A percentile compares a stretch with the other conserved stretches of the same genome.
These are phyloP conservation scores for Begonia peltatifolia DNA, from an alignment of 306 rosid species.

Conservation along the genomic window DNA sequence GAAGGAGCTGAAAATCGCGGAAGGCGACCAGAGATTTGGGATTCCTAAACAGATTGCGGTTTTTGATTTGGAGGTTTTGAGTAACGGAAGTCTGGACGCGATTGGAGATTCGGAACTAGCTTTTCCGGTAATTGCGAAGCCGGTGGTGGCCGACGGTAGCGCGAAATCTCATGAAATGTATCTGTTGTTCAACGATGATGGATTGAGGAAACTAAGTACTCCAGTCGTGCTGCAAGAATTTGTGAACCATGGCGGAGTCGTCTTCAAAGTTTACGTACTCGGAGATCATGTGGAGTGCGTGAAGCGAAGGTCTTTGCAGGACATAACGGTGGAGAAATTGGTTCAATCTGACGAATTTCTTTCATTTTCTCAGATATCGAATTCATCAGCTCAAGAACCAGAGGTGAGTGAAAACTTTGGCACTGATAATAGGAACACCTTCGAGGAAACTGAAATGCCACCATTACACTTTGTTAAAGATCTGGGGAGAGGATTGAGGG, in stretches of 20 bases:
- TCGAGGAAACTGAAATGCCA: slow-evolving; percentile 78
- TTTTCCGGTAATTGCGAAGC: slow-evolving; percentile 80
- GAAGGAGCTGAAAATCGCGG: slow-evolving; percentile 46
- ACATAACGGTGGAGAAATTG: slow-evolving; percentile 49
- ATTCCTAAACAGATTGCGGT: slow-evolving; percentile 83
- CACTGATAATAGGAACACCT: slow-evolving; percentile 47
- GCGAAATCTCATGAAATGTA: slow-evolving; percentile 88
- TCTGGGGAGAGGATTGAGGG: slow-evolving; percentile 51
- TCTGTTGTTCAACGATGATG: slow-evolving; percentile 46
- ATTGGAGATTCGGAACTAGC: slow-evolving; percentile 17
- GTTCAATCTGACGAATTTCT: slow-evolving; percentile 37
- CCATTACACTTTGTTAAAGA: slow-evolving; percentile 42
- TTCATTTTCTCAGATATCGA: slow-evolving; percentile 79
- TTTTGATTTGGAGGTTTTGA: slow-evolving; percentile 54
- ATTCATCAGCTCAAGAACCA: slow-evolving; percentile 33
- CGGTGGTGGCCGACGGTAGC: slow-evolving; percentile 78
- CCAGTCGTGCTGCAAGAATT: slow-evolving; percentile 83
- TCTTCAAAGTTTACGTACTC: slow-evolving; percentile 76
- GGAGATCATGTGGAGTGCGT: slow-evolving; percentile 66
- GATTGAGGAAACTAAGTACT: slow-evolving; percentile 53
- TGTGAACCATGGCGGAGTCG: slow-evolving; percentile 88
- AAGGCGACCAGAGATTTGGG: slow-evolving; percentile 49
- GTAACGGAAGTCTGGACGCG: slow-evolving; percentile 41
- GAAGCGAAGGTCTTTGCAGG: slow-evolving; percentile 76
- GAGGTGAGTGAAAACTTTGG: background rate